phyloP scores from a whole-genome alignment of 768 basidiomycete genomes.

The Artomyces pyxidatus region DNA sequence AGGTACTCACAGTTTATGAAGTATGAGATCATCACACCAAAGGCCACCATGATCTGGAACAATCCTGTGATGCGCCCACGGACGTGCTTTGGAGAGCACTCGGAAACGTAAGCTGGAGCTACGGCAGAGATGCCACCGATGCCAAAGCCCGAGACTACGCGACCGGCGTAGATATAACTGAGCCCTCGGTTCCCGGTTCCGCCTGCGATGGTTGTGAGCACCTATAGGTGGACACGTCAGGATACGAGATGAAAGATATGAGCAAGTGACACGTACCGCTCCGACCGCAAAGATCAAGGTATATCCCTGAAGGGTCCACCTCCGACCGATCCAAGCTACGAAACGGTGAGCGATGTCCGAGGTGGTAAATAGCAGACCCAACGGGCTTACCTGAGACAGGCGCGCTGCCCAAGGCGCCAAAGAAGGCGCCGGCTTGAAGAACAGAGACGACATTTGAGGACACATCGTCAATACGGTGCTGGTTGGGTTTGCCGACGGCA shows the following conservation, averaged over 20 bases:
- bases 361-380: not conserved
- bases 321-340: conserved; percentile 58
- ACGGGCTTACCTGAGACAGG: conserved; percentile 51
- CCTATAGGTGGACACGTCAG: conserved; percentile 27
- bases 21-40: conserved; percentile 81
- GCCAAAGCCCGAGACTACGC: conserved; percentile 72
- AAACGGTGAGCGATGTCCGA: not conserved
- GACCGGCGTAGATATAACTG: conserved; percentile 69
- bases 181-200: conserved; percentile 50
- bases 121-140: conserved; percentile 81
- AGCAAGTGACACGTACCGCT: conserved; percentile 42
- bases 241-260: not conserved
- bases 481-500: conserved; percentile 33
- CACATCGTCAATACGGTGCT: conserved; percentile 38
- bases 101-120: conserved; percentile 79
- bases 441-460: conserved; percentile 83
- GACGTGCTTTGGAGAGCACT: conserved; percentile 81
- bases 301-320: conserved; percentile 53
- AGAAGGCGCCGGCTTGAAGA: conserved; percentile 82
- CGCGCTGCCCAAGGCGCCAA: conserved; percentile 71
- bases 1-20: conserved; percentile 61
- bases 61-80: conserved; percentile 80
- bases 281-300: conserved; percentile 60
- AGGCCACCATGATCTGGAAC: conserved; percentile 83
- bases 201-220: conserved; percentile 62